These are phyloP conservation scores for Eutrema yunnanense DNA, from an alignment of 345 rosid species.

Conservation along the genomic window DNA sequence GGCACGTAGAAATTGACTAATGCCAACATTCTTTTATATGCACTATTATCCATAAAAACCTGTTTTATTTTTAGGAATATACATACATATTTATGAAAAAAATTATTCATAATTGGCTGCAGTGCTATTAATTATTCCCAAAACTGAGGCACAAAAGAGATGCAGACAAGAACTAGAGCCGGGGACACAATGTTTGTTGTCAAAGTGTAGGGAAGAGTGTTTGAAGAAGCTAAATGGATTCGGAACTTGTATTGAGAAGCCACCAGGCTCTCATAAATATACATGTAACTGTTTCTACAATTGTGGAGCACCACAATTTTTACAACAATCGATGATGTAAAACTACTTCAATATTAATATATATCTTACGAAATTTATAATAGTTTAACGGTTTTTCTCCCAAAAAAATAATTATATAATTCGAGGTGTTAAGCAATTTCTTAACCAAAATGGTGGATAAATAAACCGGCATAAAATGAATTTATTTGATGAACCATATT, in stretches of 20 bases:
- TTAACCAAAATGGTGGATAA: too few species aligned
- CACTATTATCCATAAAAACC: neutral
- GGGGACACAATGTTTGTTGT: neutral
- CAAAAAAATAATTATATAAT: too few species aligned
- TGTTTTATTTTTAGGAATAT: neutral
- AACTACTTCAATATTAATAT: neutral
- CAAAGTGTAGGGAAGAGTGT: slow-evolving; percentile 8
- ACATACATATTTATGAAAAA: neutral
- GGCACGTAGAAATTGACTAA: neutral
- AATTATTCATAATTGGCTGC: neutral
- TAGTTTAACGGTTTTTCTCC: too few species aligned
- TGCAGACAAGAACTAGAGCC: neutral
- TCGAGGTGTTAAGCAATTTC: too few species aligned
- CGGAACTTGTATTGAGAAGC: slow-evolving; percentile 1
- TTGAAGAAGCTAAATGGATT: neutral
- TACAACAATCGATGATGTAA: neutral
- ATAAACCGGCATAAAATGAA: too few species aligned
- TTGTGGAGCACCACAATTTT: neutral
- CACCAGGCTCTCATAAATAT: neutral
- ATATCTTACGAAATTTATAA: neutral
- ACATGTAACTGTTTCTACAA: slow-evolving; percentile 7
- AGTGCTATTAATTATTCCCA: neutral
- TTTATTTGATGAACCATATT: too few species aligned
- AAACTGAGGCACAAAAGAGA: slow-evolving; percentile 2
- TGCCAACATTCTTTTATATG: neutral